phyloP scores from a whole-genome alignment of 768 basidiomycete species.

The Collybiopsis luxurians region DNA sequence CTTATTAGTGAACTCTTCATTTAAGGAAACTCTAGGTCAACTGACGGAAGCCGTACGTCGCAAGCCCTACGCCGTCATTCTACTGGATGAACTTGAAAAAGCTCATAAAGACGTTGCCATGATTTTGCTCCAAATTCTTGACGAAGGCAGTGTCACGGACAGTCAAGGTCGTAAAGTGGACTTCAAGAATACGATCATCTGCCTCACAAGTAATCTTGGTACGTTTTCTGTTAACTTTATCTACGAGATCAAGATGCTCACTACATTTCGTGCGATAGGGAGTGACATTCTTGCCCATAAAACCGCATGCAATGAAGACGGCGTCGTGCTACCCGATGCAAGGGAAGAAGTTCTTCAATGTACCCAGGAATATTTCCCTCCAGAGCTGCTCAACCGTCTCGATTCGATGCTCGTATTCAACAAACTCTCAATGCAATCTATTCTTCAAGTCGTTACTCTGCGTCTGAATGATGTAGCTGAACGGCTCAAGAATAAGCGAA shows the following conservation, averaged over 20 bases:
- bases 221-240: conserved; percentile 7
- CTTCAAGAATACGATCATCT: conserved; percentile 95
- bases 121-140: conserved; percentile 88
- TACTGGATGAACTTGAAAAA: conserved; percentile 90
- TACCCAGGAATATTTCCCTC: conserved; percentile 81
- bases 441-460: conserved; percentile 75
- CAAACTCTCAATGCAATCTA: conserved; percentile 72
- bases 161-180: conserved; percentile 91
- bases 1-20: not conserved
- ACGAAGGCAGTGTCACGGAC: conserved; percentile 88
- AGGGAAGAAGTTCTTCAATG: conserved; percentile 68
- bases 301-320: conserved; percentile 59
- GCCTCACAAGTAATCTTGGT: conserved; percentile 86
- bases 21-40: conserved; percentile 42
- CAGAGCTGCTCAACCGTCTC: conserved; percentile 86
- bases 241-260: not conserved
- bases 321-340: conserved; percentile 61
- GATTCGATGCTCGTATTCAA: conserved; percentile 90
- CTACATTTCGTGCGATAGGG: conserved; percentile 20
- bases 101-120: conserved; percentile 92
- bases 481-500: conserved; percentile 61
- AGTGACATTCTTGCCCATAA: conserved; percentile 73
- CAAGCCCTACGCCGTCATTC: conserved; percentile 83
- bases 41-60: conserved; percentile 90
- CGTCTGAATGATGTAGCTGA: conserved; percentile 72